Evolutionary conservation across 2,329 filamentous ascomycete genomes (phyloP), one percentile per base, ranked within the genome.

Genomic region (Talaromyces sp.): DNA sequence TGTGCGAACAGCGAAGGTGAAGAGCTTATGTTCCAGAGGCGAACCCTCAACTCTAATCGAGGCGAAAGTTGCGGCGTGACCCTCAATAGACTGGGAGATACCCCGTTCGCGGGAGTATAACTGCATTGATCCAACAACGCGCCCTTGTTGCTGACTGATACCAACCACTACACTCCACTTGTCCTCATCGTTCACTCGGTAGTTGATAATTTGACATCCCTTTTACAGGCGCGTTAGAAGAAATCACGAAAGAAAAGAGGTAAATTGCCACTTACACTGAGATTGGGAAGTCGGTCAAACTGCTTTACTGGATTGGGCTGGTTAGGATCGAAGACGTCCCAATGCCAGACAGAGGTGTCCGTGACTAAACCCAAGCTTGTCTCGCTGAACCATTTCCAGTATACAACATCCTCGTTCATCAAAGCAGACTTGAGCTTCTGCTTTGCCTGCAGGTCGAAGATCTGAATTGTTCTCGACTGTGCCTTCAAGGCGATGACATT

Each of bases 181-280:
- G 73, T 91, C 91, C 64, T 99, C 93, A 64, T 87, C 85, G 75
- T 93, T 97, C 67, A 95, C 89, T 66, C 93, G 91, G 79, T 99
- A 99, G 80, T 97, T 99, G 84, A 99, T 99, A 76, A 99, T 99
- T 84, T 99, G 94, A 77, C 91, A 95, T 64, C 88, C 89, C 90
- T 95, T 25, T 60, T 17, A 31, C 60, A 57, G 51, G 6, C 58
- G 48, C 56, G 35, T 60, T 8, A 60, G 43, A 48, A 54, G 2
- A 58, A 25, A 31, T n/a, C 36, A 35, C 53, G 17, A 21, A n/a
- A 33, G 48, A 19, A 35, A 40, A 19, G 15, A 35, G 21, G 19
- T 3, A 13, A 15, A 43, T 15, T 19, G 33, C 17, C 65, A 80
- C 88, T 66, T 81, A 94, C 91, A 67, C 83, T 84, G 58, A 99